Evolutionary conservation across 768 basidiomycete species (phyloP), one percentile per base, ranked within the genome.

Genomic region (Lactarius hatsudake): DNA sequence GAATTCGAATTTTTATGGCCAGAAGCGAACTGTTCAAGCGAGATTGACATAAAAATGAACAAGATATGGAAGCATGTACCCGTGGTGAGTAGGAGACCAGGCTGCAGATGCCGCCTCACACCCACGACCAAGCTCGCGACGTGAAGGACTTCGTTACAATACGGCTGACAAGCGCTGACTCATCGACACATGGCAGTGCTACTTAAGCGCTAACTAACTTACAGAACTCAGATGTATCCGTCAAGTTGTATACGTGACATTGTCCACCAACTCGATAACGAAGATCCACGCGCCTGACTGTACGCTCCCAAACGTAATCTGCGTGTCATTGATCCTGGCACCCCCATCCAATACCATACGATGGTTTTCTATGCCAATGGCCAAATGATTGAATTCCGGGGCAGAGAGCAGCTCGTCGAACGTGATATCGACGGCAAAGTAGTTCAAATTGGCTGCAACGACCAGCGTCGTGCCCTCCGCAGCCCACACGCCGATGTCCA

Each of bases 401-500:
- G 30, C 6, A 18, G 40, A 12, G 26, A 66, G 18, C 4, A 68
- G 43, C 6, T 60, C 67, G 32, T 23, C 8, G 26, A 68, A 10
- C 26, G 40, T 12, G 28, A 60, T n/a, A 17, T 15, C 40, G 18
- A 17, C 32, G 26, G 63, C 4, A 10, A 45, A 55, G 23, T 66
- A 63, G 51, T 69, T 69, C 65, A 66, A 30, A n/a, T 66, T 69
- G 51, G 57, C n/a, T 18, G 42, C 65, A 20, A 69, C n/a, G 4
- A 64, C 53, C 34, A 69, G 69, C 53, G 28, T 34, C 38, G 8
- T 17, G 5, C 62, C 62, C 0, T 42, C 36, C 20, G 42, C 42
- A 13, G 34, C 30, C 69, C 69, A 69, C 12, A 69, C 53, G 20
- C 69, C 69, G 18, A 69, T 12, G 43, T 69, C 65, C 48, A 66